phyloP scores from a whole-genome alignment of 129 eudicot species.

The Deinandra increscens region DNA sequence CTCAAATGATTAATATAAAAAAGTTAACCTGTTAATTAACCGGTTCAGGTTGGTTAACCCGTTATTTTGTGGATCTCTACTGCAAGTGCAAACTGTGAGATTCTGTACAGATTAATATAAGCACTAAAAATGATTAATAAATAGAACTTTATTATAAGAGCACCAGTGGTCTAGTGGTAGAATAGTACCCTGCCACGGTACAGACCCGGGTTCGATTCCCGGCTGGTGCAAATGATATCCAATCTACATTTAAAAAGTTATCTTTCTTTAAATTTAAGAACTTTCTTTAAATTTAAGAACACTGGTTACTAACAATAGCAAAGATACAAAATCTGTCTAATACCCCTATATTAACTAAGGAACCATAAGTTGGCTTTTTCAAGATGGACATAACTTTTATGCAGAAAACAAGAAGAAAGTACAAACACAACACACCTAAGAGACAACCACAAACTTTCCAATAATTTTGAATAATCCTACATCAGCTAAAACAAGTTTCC shows the following conservation, averaged over 20 bases:
- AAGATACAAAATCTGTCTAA: not conserved
- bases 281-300: too few species aligned
- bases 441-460: conserved; percentile 3
- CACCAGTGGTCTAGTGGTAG: conserved; percentile 99
- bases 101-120: too few species aligned
- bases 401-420: conserved; percentile 7
- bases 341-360: not conserved
- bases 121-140: too few species aligned
- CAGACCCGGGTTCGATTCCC: conserved; percentile 99
- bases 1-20: too few species aligned
- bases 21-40: too few species aligned
- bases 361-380: not conserved
- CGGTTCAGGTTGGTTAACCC: too few species aligned
- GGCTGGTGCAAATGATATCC: too few species aligned
- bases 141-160: too few species aligned
- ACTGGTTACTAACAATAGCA: not conserved
- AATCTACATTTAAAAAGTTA: not conserved
- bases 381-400: not conserved
- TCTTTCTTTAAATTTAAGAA: too few species aligned
- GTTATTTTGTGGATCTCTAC: too few species aligned
- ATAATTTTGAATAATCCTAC: conserved; percentile 6
- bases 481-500: too few species aligned
- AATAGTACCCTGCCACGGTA: conserved; percentile 99
- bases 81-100: too few species aligned
- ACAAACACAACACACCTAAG: conserved; percentile 19